Percentiles rank a stretch among this genome's conserved stretches.
Conservation (phyloP, 2,329 filamentous ascomycete genomes). For the Epichloe brachyelytri region DNA sequence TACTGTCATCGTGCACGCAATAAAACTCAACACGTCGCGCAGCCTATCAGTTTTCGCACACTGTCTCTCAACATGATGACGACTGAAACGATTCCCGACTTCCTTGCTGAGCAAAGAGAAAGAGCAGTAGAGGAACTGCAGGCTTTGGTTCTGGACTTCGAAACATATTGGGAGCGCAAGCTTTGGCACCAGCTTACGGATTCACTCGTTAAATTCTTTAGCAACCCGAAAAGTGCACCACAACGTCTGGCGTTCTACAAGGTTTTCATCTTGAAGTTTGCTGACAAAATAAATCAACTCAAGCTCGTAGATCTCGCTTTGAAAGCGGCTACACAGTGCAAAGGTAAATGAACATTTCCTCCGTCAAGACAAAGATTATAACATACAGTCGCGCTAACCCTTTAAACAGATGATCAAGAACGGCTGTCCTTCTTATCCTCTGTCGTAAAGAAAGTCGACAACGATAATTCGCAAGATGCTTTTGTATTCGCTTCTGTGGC, state of each 20-base stretch:
- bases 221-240: constrained; percentile 61
- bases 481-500: constrained; percentile 89
- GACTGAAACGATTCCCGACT: constrained; percentile 77
- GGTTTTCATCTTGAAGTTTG: constrained; percentile 88
- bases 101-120: constrained; percentile 83
- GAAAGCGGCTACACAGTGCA: constrained; percentile 74
- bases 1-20: background rate
- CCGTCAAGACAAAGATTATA: background rate
- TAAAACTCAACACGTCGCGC: background rate
- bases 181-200: constrained; percentile 98
- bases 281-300: constrained; percentile 97
- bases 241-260: constrained; percentile 88
- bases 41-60: background rate
- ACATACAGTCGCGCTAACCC: constrained; percentile 1
- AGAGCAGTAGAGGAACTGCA: constrained; percentile 79
- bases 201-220: constrained; percentile 77
- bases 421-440: constrained; percentile 73
- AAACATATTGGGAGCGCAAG: constrained; percentile 96
- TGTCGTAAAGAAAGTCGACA: constrained; percentile 79
- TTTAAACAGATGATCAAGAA: constrained; percentile 63
- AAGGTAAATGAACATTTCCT: constrained; percentile 35
- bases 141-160: constrained; percentile 77
- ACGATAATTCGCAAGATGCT: constrained; percentile 86
- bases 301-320: constrained; percentile 88
- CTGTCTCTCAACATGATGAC: constrained; percentile 45